Base-by-base conservation (phyloP, 305 asterid species). In the Andrographis paniculata region DNA sequence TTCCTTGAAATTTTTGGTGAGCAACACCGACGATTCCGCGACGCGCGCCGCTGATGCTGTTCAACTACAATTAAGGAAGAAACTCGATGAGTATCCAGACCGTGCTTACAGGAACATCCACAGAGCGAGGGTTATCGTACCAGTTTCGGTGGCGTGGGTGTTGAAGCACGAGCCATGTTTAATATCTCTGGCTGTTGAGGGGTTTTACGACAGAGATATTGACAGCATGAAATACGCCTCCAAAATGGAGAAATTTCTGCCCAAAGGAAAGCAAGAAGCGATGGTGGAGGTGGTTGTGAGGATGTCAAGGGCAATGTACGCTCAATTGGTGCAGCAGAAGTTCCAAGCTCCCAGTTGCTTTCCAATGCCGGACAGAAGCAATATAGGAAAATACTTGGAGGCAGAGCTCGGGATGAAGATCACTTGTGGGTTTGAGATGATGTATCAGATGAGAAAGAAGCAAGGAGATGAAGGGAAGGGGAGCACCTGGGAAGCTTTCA, bases 281-380 rank as follows among this genome's bases (percentile, higher is more conserved):
- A 56, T 89, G 65, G 94, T 89, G 66, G 74, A 52, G 59, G 80
- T 74, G 63, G 53, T 66, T 27, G 82, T 79, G 55, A 76, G 71
- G 57, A 82, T 89, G 94, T 72, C 94, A 3, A 84, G 84, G 74
- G 87, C 97, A 1, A 85, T 85, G 97, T 89, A 85, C 44, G 95
- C 95, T 6, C 98, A 89, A 53, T 58, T 89, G 73, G 75, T 73
- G 63, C 93, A 80, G 68, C 95, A 85, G 67, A 74, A 73, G 54
- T 89, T 89, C 66, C 79, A 75, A 73, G 81, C 98, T 12, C 98
- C 98, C 0, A 57, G 66, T 65, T 60, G 94, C 53, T 82, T 72
- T 58, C 88, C 91, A 0, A 71, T 89, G 91, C 95, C 94, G 0
- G 71, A 61, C 20, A 80, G 80, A 67, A 63, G 74, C 48, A 86